A percentile compares a stretch with the other conserved stretches of the same genome.
Evolutionary conservation across 2,329 filamentous ascomycete genomes (phyloP).

Genomic region (Paracamarosporium sp.): DNA sequence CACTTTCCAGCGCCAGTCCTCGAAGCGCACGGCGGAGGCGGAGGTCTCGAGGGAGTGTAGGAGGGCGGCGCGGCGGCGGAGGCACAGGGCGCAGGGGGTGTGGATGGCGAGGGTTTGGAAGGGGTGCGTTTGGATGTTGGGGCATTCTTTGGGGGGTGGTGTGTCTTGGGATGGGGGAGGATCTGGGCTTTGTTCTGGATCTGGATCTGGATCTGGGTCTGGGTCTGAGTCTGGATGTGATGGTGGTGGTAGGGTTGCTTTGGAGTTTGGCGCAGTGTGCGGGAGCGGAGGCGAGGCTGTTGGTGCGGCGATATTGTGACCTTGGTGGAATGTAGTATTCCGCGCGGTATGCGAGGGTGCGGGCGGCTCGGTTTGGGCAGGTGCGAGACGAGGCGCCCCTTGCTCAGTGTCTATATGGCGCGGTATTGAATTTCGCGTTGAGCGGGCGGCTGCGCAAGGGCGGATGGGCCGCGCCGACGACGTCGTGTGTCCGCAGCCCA

Average conservation of each 20-base stretch:
- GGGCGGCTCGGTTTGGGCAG: neutral
- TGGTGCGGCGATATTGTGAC: neutral
- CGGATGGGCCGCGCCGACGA: slow-evolving; percentile 42
- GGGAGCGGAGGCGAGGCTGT: neutral
- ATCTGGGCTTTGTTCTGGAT: neutral
- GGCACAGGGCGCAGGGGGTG: slow-evolving; percentile 41
- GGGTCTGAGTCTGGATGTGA: neutral
- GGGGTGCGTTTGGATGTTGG: neutral
- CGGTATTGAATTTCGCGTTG: neutral
- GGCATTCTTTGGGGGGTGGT: neutral
- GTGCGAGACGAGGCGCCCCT: neutral
- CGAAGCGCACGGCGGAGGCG: slow-evolving; percentile 39
- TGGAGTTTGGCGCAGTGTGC: neutral
- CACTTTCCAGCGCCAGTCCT: slow-evolving; percentile 52
- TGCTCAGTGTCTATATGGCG: neutral
- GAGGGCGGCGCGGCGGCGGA: slow-evolving; percentile 24
- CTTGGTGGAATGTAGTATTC: neutral
- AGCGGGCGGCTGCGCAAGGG: slow-evolving; percentile 37
- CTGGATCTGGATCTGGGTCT: neutral
- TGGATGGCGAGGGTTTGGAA: slow-evolving; percentile 41
- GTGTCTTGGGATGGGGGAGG: too few relatives aligned
- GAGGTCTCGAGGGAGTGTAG: neutral
- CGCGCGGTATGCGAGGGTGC: neutral
- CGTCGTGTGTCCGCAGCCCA: slow-evolving; percentile 50
- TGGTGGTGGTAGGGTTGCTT: neutral